Percentiles rank a stretch among this genome's conserved stretches.
Evolutionary conservation across 441 rosid genomes (phyloP).

Genomic region (Corymbia calophylla): DNA sequence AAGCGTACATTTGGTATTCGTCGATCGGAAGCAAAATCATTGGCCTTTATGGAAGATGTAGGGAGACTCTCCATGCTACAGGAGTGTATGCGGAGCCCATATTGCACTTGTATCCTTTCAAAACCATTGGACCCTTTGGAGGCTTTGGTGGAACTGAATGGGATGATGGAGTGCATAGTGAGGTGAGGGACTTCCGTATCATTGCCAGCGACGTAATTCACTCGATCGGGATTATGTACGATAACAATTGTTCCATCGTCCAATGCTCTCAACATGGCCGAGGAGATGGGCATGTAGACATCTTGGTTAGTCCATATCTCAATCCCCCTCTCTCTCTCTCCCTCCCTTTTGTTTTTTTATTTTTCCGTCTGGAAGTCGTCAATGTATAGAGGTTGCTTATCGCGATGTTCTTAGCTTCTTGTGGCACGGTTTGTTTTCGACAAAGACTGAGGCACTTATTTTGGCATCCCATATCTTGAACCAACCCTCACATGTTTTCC

Average conservation of each 20-base stretch:
- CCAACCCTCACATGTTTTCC: not conserved
- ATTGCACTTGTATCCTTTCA: not conserved
- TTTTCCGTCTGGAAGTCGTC: not conserved
- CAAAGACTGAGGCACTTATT: not conserved
- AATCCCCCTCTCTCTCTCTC: not conserved
- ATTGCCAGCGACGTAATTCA: not conserved
- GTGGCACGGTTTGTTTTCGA: not conserved
- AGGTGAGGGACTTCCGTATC: not conserved
- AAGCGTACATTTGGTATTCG: not conserved
- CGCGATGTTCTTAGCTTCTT: not conserved
- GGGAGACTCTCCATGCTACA: not conserved
- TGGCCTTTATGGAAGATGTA: not conserved
- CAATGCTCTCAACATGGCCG: not conserved
- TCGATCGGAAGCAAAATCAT: not conserved
- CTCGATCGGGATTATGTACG: not conserved
- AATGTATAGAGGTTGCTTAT: not conserved
- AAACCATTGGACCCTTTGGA: not conserved
- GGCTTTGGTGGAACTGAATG: not conserved
- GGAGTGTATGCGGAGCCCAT: not conserved
- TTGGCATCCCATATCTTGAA: not conserved
- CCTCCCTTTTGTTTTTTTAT: rapidly evolving
- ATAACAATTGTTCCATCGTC: not conserved
- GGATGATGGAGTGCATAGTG: not conserved
- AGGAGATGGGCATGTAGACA: not conserved
- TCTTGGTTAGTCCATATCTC: not conserved